Percentiles rank a stretch among this genome's conserved stretches.
Conservation (phyloP, 768 basidiomycete species). For the Lactifluus rugatus region DNA sequence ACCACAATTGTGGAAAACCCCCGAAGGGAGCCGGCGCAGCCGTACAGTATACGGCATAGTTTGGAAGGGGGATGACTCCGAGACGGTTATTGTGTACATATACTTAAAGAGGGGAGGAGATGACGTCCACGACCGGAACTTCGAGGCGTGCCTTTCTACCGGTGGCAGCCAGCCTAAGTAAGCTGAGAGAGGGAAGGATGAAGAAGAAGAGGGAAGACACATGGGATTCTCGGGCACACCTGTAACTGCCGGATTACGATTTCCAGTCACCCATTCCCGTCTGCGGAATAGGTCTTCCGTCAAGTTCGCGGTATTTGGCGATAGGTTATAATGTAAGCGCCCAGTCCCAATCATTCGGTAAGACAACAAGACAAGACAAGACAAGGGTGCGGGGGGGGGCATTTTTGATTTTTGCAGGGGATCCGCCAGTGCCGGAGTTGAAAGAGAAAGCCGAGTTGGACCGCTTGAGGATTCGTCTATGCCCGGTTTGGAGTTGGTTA, state of each 20-base stretch:
- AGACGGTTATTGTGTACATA: neutral
- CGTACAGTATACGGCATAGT: slow-evolving; percentile 1
- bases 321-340: neutral
- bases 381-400: neutral
- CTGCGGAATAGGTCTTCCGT: neutral
- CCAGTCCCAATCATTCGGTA: neutral
- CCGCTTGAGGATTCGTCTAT: slow-evolving; percentile 1
- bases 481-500: neutral
- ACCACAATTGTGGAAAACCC: slow-evolving; percentile 11
- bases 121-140: neutral
- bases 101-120: neutral
- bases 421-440: slow-evolving; percentile 4
- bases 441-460: slow-evolving; percentile 3
- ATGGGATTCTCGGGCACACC: neutral
- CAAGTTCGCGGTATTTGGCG: slow-evolving; percentile 11
- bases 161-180: neutral
- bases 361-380: neutral
- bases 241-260: neutral
- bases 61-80: neutral
- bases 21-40: slow-evolving; percentile 6
- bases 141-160: neutral
- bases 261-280: neutral
- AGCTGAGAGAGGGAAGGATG: neutral
- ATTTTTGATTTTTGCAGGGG: neutral
- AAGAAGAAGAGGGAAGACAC: too few relatives aligned